Conservation (phyloP, 208 protist species). For the Tritrichomonas musculus region DNA sequence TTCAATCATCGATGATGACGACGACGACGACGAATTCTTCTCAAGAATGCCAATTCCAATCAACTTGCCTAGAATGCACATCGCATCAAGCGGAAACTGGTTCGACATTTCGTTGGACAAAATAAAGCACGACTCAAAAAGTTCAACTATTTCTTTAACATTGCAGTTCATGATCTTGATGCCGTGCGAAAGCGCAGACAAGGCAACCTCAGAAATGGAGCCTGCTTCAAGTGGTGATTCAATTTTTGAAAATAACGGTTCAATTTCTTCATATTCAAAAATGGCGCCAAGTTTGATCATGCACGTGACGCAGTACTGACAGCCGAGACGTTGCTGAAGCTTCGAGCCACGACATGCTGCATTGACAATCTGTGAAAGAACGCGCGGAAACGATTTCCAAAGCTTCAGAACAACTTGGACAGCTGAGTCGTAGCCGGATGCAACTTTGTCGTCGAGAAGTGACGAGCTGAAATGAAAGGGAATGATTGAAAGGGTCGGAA, state of each 20-base stretch:
- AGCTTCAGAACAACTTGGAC: background rate
- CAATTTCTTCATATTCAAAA: background rate
- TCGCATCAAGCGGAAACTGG: background rate
- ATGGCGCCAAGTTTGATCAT: background rate
- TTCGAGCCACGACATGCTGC: background rate
- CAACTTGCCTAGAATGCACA: background rate
- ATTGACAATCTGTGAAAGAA: background rate
- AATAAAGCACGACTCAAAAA: background rate
- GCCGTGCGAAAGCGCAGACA: background rate
- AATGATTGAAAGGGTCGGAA: background rate
- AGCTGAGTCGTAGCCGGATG: background rate
- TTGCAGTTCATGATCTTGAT: background rate
- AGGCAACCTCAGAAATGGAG: background rate
- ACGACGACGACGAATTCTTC: too few species aligned
- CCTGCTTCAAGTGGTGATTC: background rate
- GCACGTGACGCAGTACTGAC: background rate
- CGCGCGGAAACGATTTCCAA: background rate
- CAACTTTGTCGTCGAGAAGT: background rate
- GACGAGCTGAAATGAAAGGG: background rate
- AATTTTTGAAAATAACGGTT: background rate
- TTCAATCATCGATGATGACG: too few species aligned
- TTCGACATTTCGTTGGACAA: background rate
- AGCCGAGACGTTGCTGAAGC: background rate
- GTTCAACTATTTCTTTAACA: background rate
- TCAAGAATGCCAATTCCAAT: too few species aligned